Conservation (phyloP, 768 basidiomycete species). For the Hericium coralloides region DNA sequence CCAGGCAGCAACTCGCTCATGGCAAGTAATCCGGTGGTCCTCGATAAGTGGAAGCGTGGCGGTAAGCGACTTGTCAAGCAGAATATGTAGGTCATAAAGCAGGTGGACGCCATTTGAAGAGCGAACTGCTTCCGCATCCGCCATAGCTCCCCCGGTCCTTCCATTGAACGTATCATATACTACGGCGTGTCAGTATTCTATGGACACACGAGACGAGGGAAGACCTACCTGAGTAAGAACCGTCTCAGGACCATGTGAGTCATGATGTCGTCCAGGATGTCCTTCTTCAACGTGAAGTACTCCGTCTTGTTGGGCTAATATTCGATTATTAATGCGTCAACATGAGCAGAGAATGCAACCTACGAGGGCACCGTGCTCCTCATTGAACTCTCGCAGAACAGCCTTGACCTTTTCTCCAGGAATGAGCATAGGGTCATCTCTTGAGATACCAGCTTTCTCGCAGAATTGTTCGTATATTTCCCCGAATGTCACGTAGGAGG, state of each 20-base stretch:
- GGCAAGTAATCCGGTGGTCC: slow-evolving; percentile 81
- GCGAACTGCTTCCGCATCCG: slow-evolving; percentile 97
- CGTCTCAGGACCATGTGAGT: slow-evolving; percentile 87
- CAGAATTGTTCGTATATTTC: slow-evolving; percentile 94
- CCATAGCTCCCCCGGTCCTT: slow-evolving; percentile 81
- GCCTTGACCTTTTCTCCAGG: slow-evolving; percentile 79
- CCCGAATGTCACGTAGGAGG: slow-evolving; percentile 82
- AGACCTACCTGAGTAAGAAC: slow-evolving; percentile 67
- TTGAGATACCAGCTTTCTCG: slow-evolving; percentile 57
- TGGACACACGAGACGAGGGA: neutral
- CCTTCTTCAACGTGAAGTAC: slow-evolving; percentile 65
- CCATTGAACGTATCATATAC: slow-evolving; percentile 91
- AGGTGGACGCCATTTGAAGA: slow-evolving; percentile 74
- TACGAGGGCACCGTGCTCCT: slow-evolving; percentile 34
- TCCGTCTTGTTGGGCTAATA: slow-evolving; percentile 52
- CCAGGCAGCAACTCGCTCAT: slow-evolving; percentile 92
- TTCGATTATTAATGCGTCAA: neutral
- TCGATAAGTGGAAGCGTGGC: slow-evolving; percentile 78
- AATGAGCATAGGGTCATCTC: slow-evolving; percentile 83
- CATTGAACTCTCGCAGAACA: slow-evolving; percentile 50
- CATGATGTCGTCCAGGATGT: slow-evolving; percentile 81
- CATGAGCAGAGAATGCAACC: slow-evolving; percentile 5
- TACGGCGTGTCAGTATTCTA: slow-evolving; percentile 22
- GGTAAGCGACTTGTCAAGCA: slow-evolving; percentile 80
- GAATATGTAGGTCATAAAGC: slow-evolving; percentile 89